phyloP scores from a whole-genome alignment of 164 flowering plant species.

The Pachysandra terminalis region DNA sequence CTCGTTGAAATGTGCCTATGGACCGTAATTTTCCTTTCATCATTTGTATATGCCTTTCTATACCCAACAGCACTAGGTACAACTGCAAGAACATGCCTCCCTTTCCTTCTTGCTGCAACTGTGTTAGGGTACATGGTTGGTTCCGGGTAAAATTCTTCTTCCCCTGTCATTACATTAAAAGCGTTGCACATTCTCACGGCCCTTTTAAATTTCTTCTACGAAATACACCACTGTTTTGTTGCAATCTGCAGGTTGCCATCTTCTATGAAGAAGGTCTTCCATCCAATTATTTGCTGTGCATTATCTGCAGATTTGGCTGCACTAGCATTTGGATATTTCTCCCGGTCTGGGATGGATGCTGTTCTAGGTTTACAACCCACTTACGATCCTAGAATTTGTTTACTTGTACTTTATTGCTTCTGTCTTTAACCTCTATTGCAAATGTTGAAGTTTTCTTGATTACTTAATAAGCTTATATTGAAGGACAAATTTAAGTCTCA shows the following conservation, averaged over 20 bases:
- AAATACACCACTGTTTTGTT: background rate
- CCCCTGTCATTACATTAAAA: background rate
- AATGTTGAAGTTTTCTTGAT: background rate
- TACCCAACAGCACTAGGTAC: constrained; percentile 76
- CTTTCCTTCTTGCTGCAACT: constrained; percentile 86
- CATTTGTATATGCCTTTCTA: constrained; percentile 53
- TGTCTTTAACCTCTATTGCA: background rate
- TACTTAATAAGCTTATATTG: background rate
- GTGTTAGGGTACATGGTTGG: constrained; percentile 91
- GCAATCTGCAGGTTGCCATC: constrained; percentile 68
- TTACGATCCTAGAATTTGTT: background rate
- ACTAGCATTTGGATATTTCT: constrained; percentile 65
- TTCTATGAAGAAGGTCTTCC: constrained; percentile 67
- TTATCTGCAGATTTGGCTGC: constrained; percentile 84
- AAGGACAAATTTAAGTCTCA: background rate
- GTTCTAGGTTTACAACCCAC: constrained; percentile 58
- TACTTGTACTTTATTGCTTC: background rate
- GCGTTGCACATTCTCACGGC: background rate
- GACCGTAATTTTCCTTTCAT: constrained; percentile 57
- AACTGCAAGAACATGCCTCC: constrained; percentile 81
- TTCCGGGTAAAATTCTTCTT: constrained; percentile 55
- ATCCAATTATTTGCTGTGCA: constrained; percentile 91
- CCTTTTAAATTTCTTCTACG: background rate
- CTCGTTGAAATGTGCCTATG: constrained; percentile 59
- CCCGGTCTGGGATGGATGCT: constrained; percentile 69